These are phyloP conservation scores for Mrakia frigida DNA, from an alignment of 768 basidiomycete species.

Conservation along the genomic window DNA sequence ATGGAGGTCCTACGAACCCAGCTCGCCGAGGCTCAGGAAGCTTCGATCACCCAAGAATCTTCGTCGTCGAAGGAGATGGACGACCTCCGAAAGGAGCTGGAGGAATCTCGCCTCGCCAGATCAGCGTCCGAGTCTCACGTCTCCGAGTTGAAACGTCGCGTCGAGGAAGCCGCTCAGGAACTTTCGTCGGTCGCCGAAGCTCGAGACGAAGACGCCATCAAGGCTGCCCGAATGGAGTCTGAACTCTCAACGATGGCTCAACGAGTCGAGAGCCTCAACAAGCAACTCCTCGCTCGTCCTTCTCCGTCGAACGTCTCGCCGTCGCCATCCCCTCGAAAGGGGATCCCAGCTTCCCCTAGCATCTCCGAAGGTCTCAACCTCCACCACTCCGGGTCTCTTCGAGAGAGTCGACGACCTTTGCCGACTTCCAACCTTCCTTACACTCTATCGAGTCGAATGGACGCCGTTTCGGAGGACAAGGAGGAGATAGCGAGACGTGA, in stretches of 20 bases:
- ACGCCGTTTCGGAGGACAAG: background rate
- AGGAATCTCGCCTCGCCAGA: background rate
- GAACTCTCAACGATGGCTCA: background rate
- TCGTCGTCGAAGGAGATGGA: background rate
- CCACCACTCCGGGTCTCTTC: background rate
- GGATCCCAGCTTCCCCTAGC: constrained; percentile 19
- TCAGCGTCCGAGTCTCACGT: background rate
- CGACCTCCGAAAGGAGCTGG: background rate
- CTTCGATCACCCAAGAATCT: background rate
- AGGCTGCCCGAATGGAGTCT: background rate
- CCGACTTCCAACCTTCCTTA: background rate
- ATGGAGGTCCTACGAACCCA: background rate
- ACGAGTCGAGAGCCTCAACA: constrained; percentile 5
- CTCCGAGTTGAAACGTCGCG: background rate
- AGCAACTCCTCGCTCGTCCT: background rate
- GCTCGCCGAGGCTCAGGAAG: background rate
- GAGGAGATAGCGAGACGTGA: constrained; percentile 20
- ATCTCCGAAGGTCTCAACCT: constrained; percentile 30
- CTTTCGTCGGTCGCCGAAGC: background rate
- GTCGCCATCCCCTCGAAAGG: background rate
- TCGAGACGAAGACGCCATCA: background rate
- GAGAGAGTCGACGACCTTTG: background rate
- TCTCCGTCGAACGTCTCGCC: background rate
- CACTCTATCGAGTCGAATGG: background rate
- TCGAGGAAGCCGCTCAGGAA: background rate